Evolutionary conservation across 208 protist species (phyloP).

Genomic region (Trypanosoma vivax): DNA sequence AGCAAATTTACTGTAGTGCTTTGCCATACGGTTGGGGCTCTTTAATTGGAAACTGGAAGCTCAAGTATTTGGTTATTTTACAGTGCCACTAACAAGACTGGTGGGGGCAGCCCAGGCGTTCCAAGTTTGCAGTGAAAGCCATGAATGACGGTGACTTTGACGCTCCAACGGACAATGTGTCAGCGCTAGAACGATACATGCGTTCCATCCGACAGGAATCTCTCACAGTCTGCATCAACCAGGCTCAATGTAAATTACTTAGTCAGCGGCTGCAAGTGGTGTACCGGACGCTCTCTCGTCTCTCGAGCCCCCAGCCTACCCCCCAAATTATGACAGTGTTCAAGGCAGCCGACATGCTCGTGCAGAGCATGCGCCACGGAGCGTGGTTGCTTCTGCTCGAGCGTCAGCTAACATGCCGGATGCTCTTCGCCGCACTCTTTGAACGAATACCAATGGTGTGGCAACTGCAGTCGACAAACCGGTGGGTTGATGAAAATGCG

Average conservation of each 20-base stretch:
- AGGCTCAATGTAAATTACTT: conserved; percentile 19
- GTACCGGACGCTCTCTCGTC: conserved; percentile 1
- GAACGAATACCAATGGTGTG: conserved; percentile 44
- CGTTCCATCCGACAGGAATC: conserved; percentile 2
- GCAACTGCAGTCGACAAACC: conserved; percentile 41
- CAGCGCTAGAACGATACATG: conserved; percentile 2
- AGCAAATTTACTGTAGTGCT: too few species aligned
- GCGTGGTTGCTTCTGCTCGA: conserved; percentile 32
- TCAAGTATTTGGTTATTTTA: too few species aligned
- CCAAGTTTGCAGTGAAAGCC: neutral
- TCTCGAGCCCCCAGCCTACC: conserved; percentile 15
- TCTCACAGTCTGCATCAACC: conserved; percentile 16
- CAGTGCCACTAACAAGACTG: too few species aligned
- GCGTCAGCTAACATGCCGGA: conserved; percentile 38
- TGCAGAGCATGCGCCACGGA: conserved; percentile 16
- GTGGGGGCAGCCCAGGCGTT: too few species aligned
- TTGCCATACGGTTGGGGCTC: too few species aligned
- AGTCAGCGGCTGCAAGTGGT: conserved; percentile 8
- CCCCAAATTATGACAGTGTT: conserved; percentile 23
- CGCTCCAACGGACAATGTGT: neutral
- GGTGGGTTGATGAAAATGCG: conserved; percentile 30
- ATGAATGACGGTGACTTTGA: neutral
- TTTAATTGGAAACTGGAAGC: too few species aligned
- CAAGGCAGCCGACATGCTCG: conserved; percentile 13
- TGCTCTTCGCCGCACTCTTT: conserved; percentile 32